Base-by-base conservation (phyloP, 345 rosid species). In the Raphanus sativus region DNA sequence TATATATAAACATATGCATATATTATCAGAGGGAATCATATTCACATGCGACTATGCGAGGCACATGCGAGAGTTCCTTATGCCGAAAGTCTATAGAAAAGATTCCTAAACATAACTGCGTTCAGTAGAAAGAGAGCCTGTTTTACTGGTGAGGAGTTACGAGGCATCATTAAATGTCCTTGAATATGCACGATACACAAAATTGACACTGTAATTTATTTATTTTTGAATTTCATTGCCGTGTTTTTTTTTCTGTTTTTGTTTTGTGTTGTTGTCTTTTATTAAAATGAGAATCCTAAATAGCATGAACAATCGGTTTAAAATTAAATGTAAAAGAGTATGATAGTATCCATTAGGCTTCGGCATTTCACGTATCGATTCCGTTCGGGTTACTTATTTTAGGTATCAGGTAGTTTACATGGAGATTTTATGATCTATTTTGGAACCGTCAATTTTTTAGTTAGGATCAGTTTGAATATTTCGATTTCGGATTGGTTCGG, bases 101-200 rank as follows among this genome's bases (percentile, higher is more conserved):
- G 42, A 36, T 36, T 36, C 42, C 42, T 36, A 36, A 36, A 36
- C 42, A 36, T 9, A 36, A 36, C 2, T 6, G 6, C 38, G 38
- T 2, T 34, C 7, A 28, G 4, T 28, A 28, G 30, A 4, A 28
- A 28, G 4, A 28, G 12, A 38, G 12, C 21, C 21, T 38, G 45
- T 28, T 16, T 28, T 24, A 48, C 48, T 24, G 74, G 74, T 76
- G 69, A n/a, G 45, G 29, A 76, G 56, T 69, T 60, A 28, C 32
- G 66, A 32, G 33, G 64, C 30, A 13, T 69, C 75, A 76, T 62
- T 76, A 34, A 76, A 26, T 69, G 15, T 17, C 24, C 15, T 36
- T 62, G 58, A 62, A 52, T 63, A 70, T 38, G 12, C 11, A 34
- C 38, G 38, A 8, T 7, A 34, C 38, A 34, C 38, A 34, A 34